Evolutionary conservation across 2,329 filamentous ascomycete genomes (phyloP).

Genomic region (Aspergillus hortae): DNA sequence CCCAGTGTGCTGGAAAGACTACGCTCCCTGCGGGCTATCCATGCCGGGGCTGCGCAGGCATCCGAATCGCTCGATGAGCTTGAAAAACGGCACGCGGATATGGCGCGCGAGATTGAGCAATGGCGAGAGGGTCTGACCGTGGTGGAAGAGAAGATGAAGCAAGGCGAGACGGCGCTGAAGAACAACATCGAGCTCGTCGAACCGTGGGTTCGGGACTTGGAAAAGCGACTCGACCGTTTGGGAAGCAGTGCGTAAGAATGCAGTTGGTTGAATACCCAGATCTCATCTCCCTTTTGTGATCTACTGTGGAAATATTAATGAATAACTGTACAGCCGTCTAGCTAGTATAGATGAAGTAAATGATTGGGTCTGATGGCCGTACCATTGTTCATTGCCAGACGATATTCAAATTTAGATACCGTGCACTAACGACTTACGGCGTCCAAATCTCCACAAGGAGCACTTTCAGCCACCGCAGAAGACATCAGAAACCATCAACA

Average conservation of each 20-base stretch:
- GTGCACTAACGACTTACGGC: too few species aligned
- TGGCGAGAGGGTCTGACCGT: constrained; percentile 80
- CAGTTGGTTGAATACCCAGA: constrained; percentile 8
- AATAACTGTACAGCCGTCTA: constrained; percentile 6
- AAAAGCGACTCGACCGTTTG: constrained; percentile 67
- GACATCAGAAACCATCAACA: too few species aligned
- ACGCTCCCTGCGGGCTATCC: constrained; percentile 76
- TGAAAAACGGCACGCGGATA: constrained; percentile 75
- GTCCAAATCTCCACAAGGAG: too few species aligned
- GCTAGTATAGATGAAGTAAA: neutral
- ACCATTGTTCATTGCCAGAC: too few species aligned
- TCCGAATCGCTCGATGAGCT: constrained; percentile 72
- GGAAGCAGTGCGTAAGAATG: constrained; percentile 27
- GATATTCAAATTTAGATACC: too few species aligned
- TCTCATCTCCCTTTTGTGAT: neutral
- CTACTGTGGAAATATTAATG: neutral
- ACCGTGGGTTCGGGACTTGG: constrained; percentile 82
- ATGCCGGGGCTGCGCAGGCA: constrained; percentile 80
- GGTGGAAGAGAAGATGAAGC: constrained; percentile 70
- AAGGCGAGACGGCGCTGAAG: constrained; percentile 67
- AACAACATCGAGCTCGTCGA: constrained; percentile 82
- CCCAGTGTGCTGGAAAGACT: constrained; percentile 82
- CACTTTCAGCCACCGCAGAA: too few species aligned
- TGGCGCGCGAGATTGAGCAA: constrained; percentile 76
- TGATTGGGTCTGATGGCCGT: too few species aligned